Conservation (phyloP, 1,284 basidiomycete species). For the Marasmius tenuissimus region DNA sequence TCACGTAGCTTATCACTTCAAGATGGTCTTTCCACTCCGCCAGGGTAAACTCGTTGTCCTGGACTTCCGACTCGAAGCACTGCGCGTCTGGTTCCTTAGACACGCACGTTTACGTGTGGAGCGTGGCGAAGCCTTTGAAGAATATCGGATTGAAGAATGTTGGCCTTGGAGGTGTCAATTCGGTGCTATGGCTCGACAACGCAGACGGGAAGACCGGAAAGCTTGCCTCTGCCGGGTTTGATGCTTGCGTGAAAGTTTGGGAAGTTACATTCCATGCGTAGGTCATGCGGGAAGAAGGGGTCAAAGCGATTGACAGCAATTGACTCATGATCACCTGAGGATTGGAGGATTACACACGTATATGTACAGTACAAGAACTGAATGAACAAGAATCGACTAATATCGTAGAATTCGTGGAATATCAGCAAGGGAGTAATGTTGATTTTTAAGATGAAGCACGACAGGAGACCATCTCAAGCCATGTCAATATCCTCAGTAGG, state of each 20-base stretch:
- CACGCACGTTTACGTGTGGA: conserved; percentile 91
- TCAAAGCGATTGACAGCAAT: neutral
- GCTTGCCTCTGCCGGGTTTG: conserved; percentile 79
- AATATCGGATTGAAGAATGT: conserved; percentile 87
- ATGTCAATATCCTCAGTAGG: conserved; percentile 25
- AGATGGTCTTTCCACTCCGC: conserved; percentile 91
- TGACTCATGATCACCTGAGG: neutral
- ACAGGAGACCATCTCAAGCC: conserved; percentile 14
- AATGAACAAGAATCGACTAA: neutral
- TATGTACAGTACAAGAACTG: neutral
- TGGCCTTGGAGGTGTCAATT: conserved; percentile 78
- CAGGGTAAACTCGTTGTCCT: conserved; percentile 79
- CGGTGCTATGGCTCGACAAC: conserved; percentile 75
- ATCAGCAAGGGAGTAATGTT: neutral
- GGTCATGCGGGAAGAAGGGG: neutral
- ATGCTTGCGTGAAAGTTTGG: conserved; percentile 82
- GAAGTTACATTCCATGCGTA: conserved; percentile 53
- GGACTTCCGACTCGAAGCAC: conserved; percentile 73
- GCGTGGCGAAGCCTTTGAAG: conserved; percentile 72
- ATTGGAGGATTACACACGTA: neutral
- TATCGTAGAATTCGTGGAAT: neutral
- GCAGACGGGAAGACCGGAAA: conserved; percentile 38
- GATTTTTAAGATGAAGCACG: conserved; percentile 9
- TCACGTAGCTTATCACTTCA: conserved; percentile 54
- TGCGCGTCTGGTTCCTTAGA: conserved; percentile 89